Evolutionary conservation across 2,329 filamentous ascomycete genomes (phyloP), one percentile per base, ranked within the genome.

Genomic region (Fusarium beomiforme): DNA sequence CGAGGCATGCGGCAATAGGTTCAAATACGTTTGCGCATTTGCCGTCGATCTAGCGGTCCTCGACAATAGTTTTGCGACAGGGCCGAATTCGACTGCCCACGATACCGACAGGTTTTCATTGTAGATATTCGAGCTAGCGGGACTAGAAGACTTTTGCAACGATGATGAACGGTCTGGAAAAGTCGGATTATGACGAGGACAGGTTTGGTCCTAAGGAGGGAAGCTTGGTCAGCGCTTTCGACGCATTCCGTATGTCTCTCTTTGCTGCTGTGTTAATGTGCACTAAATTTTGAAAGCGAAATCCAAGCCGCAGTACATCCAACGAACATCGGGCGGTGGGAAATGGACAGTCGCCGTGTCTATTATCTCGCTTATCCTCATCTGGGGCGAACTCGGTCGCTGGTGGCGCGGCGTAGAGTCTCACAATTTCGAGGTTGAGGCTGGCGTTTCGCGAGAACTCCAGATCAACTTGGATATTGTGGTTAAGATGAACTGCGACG

Each of bases 391-490:
- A 82, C 84, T 96, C 36, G 81, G 85, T 69, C 90, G 91, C 59
- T 98, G 95, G 94, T 96, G 93, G 88, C 85, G 86, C 62, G 96
- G 96, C 75, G 84, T 88, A 58, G 96, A 97, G 78, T 90, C 90
- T 60, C 95, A 98, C 80, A 93, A 93, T 67, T 99, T 98, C 82
- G 91, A 91, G 66, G 95, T 99, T 61, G 96, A 98, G 81, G 96
- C 97, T 82, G 93, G 93, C 73, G 88, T 99, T 41, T 92, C 92
- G 5, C 94, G 94, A 81, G 88, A 90, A 69, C 88, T 99, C 80
- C 95, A 98, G 82, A 92, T 99, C 83, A 99, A 99, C 84, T 85
- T 99, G 63, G 96, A 99, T 82, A 86, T 97, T n/a, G 93, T 98
- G 8, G 87, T 99, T 51, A 87, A 87, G 56, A 99, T 99, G 96